A percentile compares a stretch with the other conserved stretches of the same genome.
phyloP scores from a whole-genome alignment of 768 basidiomycete species.

The Heimioporus sp. region DNA sequence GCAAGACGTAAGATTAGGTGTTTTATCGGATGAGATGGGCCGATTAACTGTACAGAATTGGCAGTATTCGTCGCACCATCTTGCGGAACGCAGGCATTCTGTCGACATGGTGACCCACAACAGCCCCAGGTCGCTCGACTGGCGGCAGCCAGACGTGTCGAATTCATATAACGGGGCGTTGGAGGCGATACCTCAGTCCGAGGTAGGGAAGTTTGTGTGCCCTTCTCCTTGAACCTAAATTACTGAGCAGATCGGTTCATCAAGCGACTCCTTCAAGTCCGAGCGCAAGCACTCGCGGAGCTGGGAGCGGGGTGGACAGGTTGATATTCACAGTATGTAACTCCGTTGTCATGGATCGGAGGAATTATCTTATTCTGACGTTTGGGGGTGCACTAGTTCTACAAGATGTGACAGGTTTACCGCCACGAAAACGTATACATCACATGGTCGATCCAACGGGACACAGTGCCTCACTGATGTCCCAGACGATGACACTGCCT shows the following conservation, averaged over 20 bases:
- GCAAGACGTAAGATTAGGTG: conserved; percentile 31
- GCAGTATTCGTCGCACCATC: conserved; percentile 33
- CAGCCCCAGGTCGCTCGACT: conserved; percentile 32
- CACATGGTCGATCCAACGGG: conserved; percentile 61
- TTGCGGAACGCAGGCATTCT: conserved; percentile 32
- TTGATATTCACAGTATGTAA: conserved; percentile 31
- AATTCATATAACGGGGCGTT: conserved; percentile 27
- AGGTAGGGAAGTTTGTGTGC: conserved; percentile 23
- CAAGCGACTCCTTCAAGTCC: conserved; percentile 38
- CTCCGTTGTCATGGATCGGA: conserved; percentile 9
- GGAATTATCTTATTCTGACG: conserved; percentile 5
- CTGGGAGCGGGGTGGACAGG: conserved; percentile 53
- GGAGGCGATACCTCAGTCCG: conserved; percentile 33
- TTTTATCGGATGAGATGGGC: conserved; percentile 11
- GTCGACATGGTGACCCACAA: conserved; percentile 34
- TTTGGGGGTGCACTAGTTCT: conserved; percentile 19
- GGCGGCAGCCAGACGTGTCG: conserved; percentile 33
- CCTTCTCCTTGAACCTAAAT: conserved; percentile 23
- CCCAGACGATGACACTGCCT: conserved; percentile 54
- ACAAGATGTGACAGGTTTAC: conserved; percentile 52
- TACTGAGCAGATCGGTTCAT: conserved; percentile 36
- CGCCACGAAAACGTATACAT: conserved; percentile 60
- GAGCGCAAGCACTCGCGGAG: conserved; percentile 60
- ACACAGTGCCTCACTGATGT: conserved; percentile 49
- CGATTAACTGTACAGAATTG: conserved; percentile 20